Base-by-base conservation (phyloP, 352 stramenopile genomes). In the Phytophthora cryptogea region DNA sequence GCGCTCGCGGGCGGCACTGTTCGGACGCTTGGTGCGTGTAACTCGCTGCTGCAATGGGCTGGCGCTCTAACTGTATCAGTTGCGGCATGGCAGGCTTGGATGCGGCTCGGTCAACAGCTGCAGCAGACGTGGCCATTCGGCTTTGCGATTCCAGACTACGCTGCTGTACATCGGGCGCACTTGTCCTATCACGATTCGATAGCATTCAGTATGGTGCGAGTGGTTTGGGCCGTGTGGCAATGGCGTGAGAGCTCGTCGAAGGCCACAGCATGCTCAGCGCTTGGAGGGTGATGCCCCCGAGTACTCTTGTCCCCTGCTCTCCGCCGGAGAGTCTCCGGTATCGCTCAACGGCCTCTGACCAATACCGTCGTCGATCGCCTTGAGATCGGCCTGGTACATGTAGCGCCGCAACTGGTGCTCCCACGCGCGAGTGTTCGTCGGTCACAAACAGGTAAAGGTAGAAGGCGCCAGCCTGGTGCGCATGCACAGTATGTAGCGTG, bases 361-460 rank as follows among this genome's bases (percentile, higher is more conserved):
- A 44, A 44, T 10, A 17, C 14, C 33, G 33, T 48, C 35, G 43
- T 55, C 35, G 48, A 40, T 62, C 54, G 54, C 26, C 36, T 10
- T 39, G 32, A 14, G 10, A 37, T 14, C 33, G n/a, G 11, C 20
- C 20, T 23, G 20, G 20, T 23, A 5, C 11, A 39, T 16, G 6
- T n/a, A 39, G 33, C 11, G 5, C 16, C 9, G n/a, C 16, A n/a
- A 7, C 16, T 37, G n/a, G 36, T 37, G 28, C 16, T 16, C 37
- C 27, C 14, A 16, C 39, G 16, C 16, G n/a, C 20, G 1, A n/a
- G 37, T n/a, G 40, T 13, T 51, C 31, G 51, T 52, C 41, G 40
- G 41, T 44, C 52, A 32, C 44, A 40, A 16, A 32, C 32, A 53
- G 51, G 17, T 39, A 54, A 8, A 47, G 33, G 44, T 57, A 50